Base-by-base conservation (phyloP, 441 rosid genomes). In the Raphanus hybrid region DNA sequence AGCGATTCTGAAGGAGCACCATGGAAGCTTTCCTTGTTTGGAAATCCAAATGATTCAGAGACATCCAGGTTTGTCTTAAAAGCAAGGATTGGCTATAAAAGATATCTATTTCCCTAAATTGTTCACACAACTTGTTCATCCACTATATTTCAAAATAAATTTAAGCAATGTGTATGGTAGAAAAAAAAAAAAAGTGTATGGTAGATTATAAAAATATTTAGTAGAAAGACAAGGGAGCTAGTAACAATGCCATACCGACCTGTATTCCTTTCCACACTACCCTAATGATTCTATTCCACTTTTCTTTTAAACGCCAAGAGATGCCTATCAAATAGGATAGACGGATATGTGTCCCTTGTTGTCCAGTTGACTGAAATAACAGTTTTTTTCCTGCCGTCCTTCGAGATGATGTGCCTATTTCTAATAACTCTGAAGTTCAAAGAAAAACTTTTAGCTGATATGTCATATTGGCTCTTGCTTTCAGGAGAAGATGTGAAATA, bases 41-140 rank as follows among this genome's bases (percentile, higher is more conserved):
- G 98, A 78, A 95, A 95, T 84, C 99, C 99, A 79, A 95, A 86
- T 82, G 99, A 95, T 75, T 77, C 87, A 26, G 99, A 95, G 78
- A 95, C 99, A 78, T 88, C 89, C 89, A 93, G 99, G 99, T 95
- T 77, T 73, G 86, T 80, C 66, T 26, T 59, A 12, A 59, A 37
- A 39, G 65, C 52, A 14, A 8, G 43, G 23, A 60, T 78, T 6
- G 67, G 37, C 12, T 65, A 15, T 58, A 11, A 29, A n/a, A 54
- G 5, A 69, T 11, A 5, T 15, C 29, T 52, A 14, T 16, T 37
- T 26, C 71, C 15, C 29, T 27, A 10, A 39, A 37, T 37, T 34
- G 45, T 39, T 27, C 1, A n/a, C 59, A 45, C 20, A 76, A 26
- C 65, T 54, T 62, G 48, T n/a, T 63, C 48, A 35, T 35, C 2